phyloP scores from a whole-genome alignment of 225 moss, liverwort and hornwort genomes.

The Ulota crispa region DNA sequence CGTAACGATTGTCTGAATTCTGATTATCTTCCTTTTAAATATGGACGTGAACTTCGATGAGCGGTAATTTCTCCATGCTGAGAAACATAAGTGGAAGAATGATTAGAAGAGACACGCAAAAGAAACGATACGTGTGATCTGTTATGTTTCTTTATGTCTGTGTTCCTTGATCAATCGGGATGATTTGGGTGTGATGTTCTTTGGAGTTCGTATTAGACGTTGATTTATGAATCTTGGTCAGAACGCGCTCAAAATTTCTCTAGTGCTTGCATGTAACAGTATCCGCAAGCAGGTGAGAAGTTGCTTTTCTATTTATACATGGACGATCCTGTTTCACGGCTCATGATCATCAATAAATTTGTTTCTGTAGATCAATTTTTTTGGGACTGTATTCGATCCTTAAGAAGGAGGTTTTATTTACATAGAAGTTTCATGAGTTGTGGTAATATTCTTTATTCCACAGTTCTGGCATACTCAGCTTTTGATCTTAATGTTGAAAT shows the following conservation, averaged over 20 bases:
- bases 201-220: conserved; percentile 14
- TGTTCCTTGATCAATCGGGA: conserved; percentile 13
- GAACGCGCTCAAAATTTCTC: conserved; percentile 2
- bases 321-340: conserved; percentile 1
- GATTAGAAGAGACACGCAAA: background rate
- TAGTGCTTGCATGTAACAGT: conserved; percentile 12
- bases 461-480: conserved; percentile 13
- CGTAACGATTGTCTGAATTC: conserved; percentile 12
- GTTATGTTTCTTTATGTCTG: background rate
- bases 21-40: background rate
- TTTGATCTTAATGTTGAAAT: conserved; percentile 22
- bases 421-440: conserved; percentile 5
- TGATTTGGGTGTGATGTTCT: conserved; percentile 1
- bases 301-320: background rate
- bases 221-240: conserved; percentile 6
- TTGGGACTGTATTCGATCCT: background rate
- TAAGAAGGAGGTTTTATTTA: conserved; percentile 4
- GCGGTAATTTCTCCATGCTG: background rate
- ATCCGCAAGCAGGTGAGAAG: background rate
- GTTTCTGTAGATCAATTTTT: conserved; percentile 11
- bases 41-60: background rate
- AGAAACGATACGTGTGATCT: background rate
- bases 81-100: background rate
- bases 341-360: background rate
- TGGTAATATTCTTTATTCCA: background rate